These are phyloP conservation scores for Hevea brasiliensis DNA, from an alignment of 345 rosid species.

Conservation along the genomic window DNA sequence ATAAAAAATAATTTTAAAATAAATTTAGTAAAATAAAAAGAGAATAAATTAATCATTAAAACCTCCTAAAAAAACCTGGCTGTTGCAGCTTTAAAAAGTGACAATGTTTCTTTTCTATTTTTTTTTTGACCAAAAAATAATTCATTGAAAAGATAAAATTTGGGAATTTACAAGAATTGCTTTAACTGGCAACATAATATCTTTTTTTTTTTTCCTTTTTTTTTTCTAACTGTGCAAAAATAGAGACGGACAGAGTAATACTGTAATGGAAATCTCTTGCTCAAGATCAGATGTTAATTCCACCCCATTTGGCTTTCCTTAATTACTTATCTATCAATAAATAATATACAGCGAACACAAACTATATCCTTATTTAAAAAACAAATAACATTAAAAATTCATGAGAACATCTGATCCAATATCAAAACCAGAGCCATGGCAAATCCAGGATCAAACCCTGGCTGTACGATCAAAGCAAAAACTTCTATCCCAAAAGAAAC, in stretches of 20 bases:
- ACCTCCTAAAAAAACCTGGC: not conserved
- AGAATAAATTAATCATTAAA: too few species aligned
- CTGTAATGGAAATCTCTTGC: too few species aligned
- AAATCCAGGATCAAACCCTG: constrained; percentile 57
- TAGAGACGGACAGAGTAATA: not conserved
- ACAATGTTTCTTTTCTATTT: not conserved
- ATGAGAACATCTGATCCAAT: constrained; percentile 78
- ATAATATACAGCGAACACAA: too few species aligned
- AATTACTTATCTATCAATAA: too few species aligned
- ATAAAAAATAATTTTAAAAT: too few species aligned
- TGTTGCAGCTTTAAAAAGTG: constrained; percentile 10
- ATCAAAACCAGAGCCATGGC: constrained; percentile 80
- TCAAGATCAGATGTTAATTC: too few species aligned
- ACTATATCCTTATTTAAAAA: too few species aligned
- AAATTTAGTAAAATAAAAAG: too few species aligned
- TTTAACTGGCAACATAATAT: not conserved
- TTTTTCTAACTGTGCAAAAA: not conserved
- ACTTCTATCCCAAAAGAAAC: constrained; percentile 64
- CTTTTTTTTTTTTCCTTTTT: not conserved
- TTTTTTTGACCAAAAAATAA: constrained; percentile 5
- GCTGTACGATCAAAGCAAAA: constrained; percentile 56
- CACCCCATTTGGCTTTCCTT: too few species aligned
- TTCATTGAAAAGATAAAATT: constrained; percentile 1
- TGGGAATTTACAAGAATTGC: not conserved
- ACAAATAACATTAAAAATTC: not conserved